Evolutionary conservation across 208 protist species (phyloP), one percentile per base, ranked within the genome.

Genomic region (Naegleria lovaniensis): DNA sequence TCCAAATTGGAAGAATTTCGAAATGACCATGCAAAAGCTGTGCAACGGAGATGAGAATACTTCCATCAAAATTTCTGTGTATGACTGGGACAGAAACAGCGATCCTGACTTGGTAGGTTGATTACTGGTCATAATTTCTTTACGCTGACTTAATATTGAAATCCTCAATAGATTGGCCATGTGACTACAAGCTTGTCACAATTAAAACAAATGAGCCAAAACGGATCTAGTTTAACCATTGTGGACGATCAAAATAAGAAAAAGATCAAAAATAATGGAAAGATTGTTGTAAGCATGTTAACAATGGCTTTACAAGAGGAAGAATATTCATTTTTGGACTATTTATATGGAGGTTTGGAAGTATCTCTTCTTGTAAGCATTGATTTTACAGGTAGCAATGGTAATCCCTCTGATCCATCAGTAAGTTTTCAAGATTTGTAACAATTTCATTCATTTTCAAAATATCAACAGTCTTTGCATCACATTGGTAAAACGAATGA

Each of bases 321-420:
- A 67, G 55, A 90, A 91, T 90, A 91, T 76, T 39, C 43, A 0
- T 93, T 93, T 92, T 67, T 93, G n/a, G 92, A 93, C 22, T 93
- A 91, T 83, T 83, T 93, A 11, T 29, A 9, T 19, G 52, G n/a
- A 39, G 67, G 52, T 5, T 91, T 22, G 9, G 88, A 93, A 55
- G 90, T 93, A 0, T 41, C 15, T 33, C 38, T 90, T 19, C 58
- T 90, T 25, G 38, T 93, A 76, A 38, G 25, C 25, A 92, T 93
- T 83, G 92, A 93, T 90, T 92, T 92, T 90, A 93, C 92, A 39
- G 58, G 7, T 39, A 79, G 33, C 4, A 93, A 93, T 39, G 79
- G 83, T 36, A 51, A 93, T 58, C 92, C 92, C 39, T 43, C 55
- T 22, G 55, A 67, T 67, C 55, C 11, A 67, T 67, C 55, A 67